Evolutionary conservation across 371 early-diverging fungal species (phyloP).

Genomic region (Gilbertella persicaria): DNA sequence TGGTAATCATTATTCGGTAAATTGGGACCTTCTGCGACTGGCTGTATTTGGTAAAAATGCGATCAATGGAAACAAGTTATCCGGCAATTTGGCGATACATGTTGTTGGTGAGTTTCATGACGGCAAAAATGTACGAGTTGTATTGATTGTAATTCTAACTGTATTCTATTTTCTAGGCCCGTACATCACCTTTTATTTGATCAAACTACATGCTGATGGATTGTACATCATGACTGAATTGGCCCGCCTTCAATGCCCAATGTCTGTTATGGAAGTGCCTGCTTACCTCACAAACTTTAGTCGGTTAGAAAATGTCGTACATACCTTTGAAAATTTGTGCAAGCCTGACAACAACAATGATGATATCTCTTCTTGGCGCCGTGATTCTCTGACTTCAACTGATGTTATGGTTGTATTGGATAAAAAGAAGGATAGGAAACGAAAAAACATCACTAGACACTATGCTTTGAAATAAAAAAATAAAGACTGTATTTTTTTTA

Average conservation of each 20-base stretch:
- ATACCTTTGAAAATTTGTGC: slow-evolving; percentile 19
- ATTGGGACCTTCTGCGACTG: slow-evolving; percentile 29
- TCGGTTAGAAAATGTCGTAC: slow-evolving; percentile 17
- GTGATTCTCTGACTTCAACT: slow-evolving; percentile 5
- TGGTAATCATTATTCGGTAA: slow-evolving; percentile 23
- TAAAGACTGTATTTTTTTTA: too few species aligned
- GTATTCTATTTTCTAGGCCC: slow-evolving; percentile 22
- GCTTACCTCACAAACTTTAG: slow-evolving; percentile 20
- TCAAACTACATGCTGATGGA: slow-evolving; percentile 27
- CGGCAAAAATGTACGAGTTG: slow-evolving; percentile 11
- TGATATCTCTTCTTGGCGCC: slow-evolving; percentile 13
- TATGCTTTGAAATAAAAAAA: too few species aligned
- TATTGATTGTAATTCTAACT: slow-evolving; percentile 14
- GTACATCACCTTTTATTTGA: slow-evolving; percentile 26
- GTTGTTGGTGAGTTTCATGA: slow-evolving; percentile 23
- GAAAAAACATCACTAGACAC: too few species aligned
- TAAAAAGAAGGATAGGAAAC: too few species aligned
- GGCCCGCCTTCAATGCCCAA: slow-evolving; percentile 13
- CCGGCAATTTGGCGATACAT: slow-evolving; percentile 17
- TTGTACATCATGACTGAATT: slow-evolving; percentile 31
- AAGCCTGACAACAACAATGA: slow-evolving; percentile 8
- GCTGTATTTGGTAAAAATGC: slow-evolving; percentile 22
- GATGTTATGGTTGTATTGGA: too few species aligned
- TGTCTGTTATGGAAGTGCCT: slow-evolving; percentile 27
- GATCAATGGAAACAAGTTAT: slow-evolving; percentile 14